Percentiles rank a stretch among this genome's conserved stretches.
Conservation (phyloP, 305 asterid species). For the Fraxinus paxiana region DNA sequence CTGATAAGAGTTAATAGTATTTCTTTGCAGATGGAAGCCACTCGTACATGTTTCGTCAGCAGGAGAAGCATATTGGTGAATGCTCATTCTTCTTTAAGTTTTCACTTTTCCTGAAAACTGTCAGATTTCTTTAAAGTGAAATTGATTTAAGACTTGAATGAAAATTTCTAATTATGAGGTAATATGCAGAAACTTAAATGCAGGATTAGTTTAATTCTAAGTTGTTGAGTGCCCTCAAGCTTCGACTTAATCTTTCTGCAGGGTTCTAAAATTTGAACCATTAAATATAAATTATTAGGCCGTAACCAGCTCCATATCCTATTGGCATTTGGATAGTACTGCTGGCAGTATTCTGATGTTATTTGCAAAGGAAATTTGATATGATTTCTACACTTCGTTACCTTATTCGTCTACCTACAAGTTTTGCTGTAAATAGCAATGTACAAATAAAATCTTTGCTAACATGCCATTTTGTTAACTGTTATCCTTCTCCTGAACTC, state of each 20-base stretch:
- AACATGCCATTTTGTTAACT: background rate
- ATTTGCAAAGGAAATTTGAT: background rate
- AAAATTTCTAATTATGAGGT: background rate
- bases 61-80: slow-evolving; percentile 86
- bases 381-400: background rate
- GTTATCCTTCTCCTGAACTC: background rate
- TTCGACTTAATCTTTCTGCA: background rate
- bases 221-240: slow-evolving; percentile 10
- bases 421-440: background rate
- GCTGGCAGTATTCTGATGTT: background rate
- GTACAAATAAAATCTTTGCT: background rate
- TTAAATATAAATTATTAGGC: background rate
- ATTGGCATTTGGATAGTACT: background rate
- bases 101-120: background rate
- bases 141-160: background rate
- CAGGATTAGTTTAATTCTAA: background rate
- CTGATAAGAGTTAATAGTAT: slow-evolving; percentile 12
- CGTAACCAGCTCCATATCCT: background rate
- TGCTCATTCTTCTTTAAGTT: slow-evolving; percentile 9
- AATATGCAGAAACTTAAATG: background rate
- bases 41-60: slow-evolving; percentile 69
- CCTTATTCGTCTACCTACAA: background rate
- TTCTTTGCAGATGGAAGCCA: slow-evolving; percentile 84
- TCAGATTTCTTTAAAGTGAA: background rate
- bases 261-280: background rate